Conservation (phyloP, 495 filamentous ascomycete genomes). For the Trichoderma parareesei region DNA sequence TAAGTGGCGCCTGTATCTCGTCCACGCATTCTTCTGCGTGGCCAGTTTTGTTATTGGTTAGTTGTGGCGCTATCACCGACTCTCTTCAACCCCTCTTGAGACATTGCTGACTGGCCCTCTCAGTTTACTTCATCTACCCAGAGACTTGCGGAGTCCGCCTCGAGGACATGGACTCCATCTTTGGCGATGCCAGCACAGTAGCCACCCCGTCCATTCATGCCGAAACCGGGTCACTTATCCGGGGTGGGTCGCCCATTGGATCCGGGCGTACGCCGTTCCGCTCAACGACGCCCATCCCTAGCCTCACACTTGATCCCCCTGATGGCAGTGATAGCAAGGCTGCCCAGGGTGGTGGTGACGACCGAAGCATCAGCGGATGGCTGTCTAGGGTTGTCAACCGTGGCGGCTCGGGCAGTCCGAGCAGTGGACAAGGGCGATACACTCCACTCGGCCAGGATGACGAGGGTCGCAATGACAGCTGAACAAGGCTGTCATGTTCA, state of each 20-base stretch:
- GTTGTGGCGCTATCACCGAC: constrained; percentile 23
- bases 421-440: constrained; percentile 28
- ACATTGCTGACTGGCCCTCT: constrained; percentile 15
- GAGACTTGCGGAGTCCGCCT: constrained; percentile 91
- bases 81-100: background rate
- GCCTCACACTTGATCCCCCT: constrained; percentile 33
- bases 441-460: constrained; percentile 34
- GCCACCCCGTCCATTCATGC: constrained; percentile 39
- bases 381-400: constrained; percentile 38
- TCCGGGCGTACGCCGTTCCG: constrained; percentile 43
- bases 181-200: constrained; percentile 77
- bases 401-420: constrained; percentile 21
- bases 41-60: constrained; percentile 93
- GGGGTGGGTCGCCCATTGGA: constrained; percentile 64
- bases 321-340: constrained; percentile 24
- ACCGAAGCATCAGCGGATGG: constrained; percentile 39
- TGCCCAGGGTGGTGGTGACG: constrained; percentile 21
- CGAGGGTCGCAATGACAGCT: constrained; percentile 20
- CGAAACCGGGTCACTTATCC: constrained; percentile 69
- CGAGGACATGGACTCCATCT: constrained; percentile 90
- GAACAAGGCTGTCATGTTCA: constrained; percentile 6
- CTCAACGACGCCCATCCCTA: constrained; percentile 26
- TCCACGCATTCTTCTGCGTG: constrained; percentile 96
- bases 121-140: constrained; percentile 94
- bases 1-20: constrained; percentile 83